phyloP scores from a whole-genome alignment of 208 protist genomes.

The Crithidia sp. region DNA sequence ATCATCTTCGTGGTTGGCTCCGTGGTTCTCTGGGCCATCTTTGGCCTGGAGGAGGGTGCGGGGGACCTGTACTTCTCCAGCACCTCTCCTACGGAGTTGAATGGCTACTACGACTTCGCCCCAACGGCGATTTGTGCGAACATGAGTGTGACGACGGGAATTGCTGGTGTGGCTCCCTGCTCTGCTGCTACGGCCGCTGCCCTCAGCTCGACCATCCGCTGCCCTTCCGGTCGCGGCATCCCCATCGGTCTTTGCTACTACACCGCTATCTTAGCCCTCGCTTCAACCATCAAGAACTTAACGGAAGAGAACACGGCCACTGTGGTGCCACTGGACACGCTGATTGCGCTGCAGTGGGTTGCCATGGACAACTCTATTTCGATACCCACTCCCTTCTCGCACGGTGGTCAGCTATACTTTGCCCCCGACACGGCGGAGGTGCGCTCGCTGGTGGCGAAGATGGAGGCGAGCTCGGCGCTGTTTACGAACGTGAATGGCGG shows the following conservation, averaged over 20 bases:
- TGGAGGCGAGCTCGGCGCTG: constrained; percentile 29
- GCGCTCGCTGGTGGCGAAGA: constrained; percentile 38
- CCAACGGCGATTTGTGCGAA: constrained; percentile 9
- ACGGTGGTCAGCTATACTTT: constrained; percentile 53
- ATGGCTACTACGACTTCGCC: background rate
- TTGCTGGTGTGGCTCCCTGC: constrained; percentile 24
- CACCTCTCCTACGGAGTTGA: background rate
- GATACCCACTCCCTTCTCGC: constrained; percentile 20
- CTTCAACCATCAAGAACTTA: background rate
- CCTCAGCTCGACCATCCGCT: constrained; percentile 15
- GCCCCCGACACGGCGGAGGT: constrained; percentile 42
- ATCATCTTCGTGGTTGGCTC: constrained; percentile 68
- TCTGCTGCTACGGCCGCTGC: background rate
- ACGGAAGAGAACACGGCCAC: constrained; percentile 15
- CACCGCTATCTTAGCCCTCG: background rate
- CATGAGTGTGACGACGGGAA: constrained; percentile 2
- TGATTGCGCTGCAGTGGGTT: constrained; percentile 61
- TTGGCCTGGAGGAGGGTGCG: constrained; percentile 11
- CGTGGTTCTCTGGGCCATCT: constrained; percentile 49
- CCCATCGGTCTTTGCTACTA: constrained; percentile 36
- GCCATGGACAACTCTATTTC: constrained; percentile 16
- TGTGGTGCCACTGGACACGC: constrained; percentile 48
- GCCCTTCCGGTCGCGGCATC: constrained; percentile 34
- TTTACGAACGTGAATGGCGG: constrained; percentile 54
- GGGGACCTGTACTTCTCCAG: constrained; percentile 26